Evolutionary conservation across 2,329 filamentous ascomycete species (phyloP).

Genomic region (Botrytis elliptica): DNA sequence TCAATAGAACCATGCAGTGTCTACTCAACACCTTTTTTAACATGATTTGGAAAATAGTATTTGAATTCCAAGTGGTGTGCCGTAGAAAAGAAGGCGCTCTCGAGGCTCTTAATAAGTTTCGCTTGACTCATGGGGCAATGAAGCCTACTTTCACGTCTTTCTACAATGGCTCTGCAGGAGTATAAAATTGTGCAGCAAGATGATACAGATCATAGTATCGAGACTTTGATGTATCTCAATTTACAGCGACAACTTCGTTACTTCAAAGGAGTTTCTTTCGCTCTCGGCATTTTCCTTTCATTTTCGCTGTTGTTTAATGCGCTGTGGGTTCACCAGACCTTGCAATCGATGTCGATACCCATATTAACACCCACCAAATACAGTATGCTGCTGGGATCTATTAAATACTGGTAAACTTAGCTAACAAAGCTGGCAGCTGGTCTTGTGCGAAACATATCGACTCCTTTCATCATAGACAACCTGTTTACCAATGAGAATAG

Average conservation of each 20-base stretch:
- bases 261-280: background rate
- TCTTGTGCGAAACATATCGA: background rate
- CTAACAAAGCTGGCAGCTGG: slow-evolving; percentile 1
- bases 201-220: background rate
- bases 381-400: background rate
- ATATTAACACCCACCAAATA: background rate
- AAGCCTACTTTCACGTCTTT: background rate
- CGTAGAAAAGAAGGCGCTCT: background rate
- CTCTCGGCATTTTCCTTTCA: background rate
- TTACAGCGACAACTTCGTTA: background rate
- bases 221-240: background rate
- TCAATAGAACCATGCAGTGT: background rate
- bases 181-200: background rate
- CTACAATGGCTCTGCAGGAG: background rate
- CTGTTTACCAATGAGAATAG: slow-evolving; percentile 6
- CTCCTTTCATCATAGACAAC: slow-evolving; percentile 7
- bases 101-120: background rate
- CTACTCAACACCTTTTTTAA: background rate
- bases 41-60: too few species aligned
- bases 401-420: background rate
- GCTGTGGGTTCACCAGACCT: background rate
- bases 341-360: background rate
- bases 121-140: background rate
- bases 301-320: background rate
- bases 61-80: too few species aligned